Evolutionary conservation across 495 filamentous ascomycete species (phyloP).

Genomic region (Cercophora samala): DNA sequence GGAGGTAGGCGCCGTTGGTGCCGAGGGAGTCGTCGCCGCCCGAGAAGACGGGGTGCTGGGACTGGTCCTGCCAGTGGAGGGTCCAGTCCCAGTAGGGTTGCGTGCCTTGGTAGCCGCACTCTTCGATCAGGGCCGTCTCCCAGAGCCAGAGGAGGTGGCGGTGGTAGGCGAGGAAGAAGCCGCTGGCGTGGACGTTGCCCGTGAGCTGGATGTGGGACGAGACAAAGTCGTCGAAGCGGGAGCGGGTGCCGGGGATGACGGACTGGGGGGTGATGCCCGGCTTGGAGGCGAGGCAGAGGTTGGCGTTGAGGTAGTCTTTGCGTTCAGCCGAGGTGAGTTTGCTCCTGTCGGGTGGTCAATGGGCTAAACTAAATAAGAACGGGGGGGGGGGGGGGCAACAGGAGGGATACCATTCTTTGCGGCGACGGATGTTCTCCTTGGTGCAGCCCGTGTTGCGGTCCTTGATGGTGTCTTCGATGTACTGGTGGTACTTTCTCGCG

Average conservation of each 20-base stretch:
- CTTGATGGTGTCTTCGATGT: conserved; percentile 13
- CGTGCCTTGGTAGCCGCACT: conserved; percentile 62
- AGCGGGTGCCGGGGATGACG: conserved; percentile 31
- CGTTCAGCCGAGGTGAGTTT: conserved; percentile 42
- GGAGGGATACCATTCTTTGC: conserved; percentile 23
- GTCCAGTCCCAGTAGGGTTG: conserved; percentile 60
- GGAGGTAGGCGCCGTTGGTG: conserved; percentile 51
- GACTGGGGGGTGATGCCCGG: conserved; percentile 40
- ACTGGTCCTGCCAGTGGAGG: conserved; percentile 42
- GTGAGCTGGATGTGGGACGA: conserved; percentile 62
- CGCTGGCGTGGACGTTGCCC: conserved; percentile 52
- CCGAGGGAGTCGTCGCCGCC: conserved; percentile 60
- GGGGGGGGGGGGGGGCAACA: neutral
- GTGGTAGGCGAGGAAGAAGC: conserved; percentile 65
- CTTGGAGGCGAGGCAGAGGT: conserved; percentile 55
- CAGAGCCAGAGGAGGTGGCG: conserved; percentile 59
- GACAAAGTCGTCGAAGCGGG: conserved; percentile 65
- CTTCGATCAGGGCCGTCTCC: conserved; percentile 60
- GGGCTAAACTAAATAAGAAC: neutral
- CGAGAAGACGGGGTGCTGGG: conserved; percentile 53
- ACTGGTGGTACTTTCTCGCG: conserved; percentile 16
- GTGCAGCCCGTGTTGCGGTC: conserved; percentile 17
- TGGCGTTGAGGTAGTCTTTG: conserved; percentile 56
- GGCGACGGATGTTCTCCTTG: conserved; percentile 7
- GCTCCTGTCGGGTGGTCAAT: conserved; percentile 41